Percentiles rank a stretch among this genome's conserved stretches.
phyloP scores from a whole-genome alignment of 1,139 yeast genomes.

The Pichia sp. region DNA sequence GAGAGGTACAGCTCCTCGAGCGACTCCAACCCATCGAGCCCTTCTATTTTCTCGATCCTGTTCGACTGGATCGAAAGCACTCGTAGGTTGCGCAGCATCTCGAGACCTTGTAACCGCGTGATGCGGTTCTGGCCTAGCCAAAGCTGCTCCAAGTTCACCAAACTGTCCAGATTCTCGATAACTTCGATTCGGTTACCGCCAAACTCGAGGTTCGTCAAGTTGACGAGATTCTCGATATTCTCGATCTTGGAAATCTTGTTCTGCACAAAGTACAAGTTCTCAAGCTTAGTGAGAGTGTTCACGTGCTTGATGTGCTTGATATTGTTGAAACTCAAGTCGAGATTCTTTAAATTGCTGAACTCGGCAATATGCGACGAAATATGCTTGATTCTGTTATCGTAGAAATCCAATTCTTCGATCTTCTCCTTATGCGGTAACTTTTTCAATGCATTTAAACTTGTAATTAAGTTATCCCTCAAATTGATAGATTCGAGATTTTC shows the following conservation, averaged over 20 bases:
- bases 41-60: conserved; percentile 70
- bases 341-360: conserved; percentile 46
- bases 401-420: conserved; percentile 75
- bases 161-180: conserved; percentile 50
- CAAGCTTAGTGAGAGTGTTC: conserved; percentile 53
- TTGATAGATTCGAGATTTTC: conserved; percentile 52
- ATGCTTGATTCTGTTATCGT: conserved; percentile 87
- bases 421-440: conserved; percentile 43
- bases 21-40: conserved; percentile 61
- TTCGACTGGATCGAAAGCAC: conserved; percentile 88
- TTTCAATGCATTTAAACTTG: conserved; percentile 64
- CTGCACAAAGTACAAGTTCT: conserved; percentile 77
- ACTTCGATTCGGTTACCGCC: conserved; percentile 81
- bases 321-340: conserved; percentile 88
- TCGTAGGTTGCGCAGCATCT: conserved; percentile 53
- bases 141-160: conserved; percentile 58
- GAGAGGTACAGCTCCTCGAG: conserved; percentile 85
- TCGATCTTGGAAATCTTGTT: conserved; percentile 73
- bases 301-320: conserved; percentile 81
- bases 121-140: conserved; percentile 94
- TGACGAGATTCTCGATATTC: conserved; percentile 50
- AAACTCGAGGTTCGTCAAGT: conserved; percentile 69
- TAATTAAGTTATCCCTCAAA: conserved; percentile 77
- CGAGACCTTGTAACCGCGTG: conserved; percentile 54
- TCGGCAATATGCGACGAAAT: conserved; percentile 63